Percentiles rank a stretch among this genome's conserved stretches.
These are phyloP conservation scores for Fomes fomentarius DNA, from an alignment of 1,284 basidiomycete genomes.

Conservation along the genomic window DNA sequence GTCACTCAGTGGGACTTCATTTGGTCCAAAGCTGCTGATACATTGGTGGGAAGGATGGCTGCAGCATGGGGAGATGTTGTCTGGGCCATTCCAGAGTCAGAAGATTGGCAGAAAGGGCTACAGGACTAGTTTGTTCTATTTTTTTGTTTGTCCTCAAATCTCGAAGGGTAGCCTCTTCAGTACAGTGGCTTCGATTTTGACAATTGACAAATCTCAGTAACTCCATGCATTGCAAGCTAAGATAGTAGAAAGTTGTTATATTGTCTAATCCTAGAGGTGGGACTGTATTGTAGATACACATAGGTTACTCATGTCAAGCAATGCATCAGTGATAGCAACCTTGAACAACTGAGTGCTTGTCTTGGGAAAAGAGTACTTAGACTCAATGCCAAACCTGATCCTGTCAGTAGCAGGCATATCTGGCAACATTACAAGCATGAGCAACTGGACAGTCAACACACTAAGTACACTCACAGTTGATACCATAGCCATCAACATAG, in stretches of 20 bases:
- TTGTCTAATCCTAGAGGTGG: conserved; percentile 20
- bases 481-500: conserved; percentile 88
- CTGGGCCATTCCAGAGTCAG: conserved; percentile 47
- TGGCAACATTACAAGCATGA: conserved; percentile 31
- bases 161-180: too few relatives aligned
- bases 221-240: conserved; percentile 8
- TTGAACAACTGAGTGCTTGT: conserved; percentile 82
- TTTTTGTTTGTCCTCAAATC: too few relatives aligned
- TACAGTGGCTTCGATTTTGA: too few relatives aligned
- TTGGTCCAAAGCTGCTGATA: conserved; percentile 42
- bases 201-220: too few relatives aligned
- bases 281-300: conserved; percentile 35
- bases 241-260: conserved; percentile 2
- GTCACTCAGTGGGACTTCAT: conserved; percentile 61
- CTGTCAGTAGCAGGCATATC: conserved; percentile 83
- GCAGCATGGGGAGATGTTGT: conserved; percentile 35
- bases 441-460: background rate
- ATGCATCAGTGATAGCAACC: conserved; percentile 63
- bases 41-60: conserved; percentile 54
- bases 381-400: conserved; percentile 96
- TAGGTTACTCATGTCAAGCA: conserved; percentile 73
- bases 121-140: background rate
- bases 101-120: conserved; percentile 42
- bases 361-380: conserved; percentile 71
- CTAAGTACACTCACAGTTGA: conserved; percentile 72